Evolutionary conservation across 306 rosid species (phyloP), one percentile per base, ranked within the genome.

Genomic region (Prunus dulcis): DNA sequence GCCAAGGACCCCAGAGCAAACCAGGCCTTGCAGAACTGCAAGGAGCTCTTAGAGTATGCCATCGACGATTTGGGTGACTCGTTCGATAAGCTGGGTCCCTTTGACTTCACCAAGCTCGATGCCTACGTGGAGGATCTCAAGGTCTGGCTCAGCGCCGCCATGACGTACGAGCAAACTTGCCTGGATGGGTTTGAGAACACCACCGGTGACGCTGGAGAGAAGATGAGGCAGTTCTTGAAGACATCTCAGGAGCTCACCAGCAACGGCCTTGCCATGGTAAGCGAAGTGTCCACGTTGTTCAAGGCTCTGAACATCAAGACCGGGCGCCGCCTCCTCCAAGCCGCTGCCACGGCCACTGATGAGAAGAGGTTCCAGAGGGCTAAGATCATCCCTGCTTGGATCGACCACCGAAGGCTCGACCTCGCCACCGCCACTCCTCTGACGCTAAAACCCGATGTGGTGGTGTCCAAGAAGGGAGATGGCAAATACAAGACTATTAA

Each of bases 221-320:
- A 60, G 25, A 94, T 94, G 96, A 64, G 75, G 3, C 2, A 27
- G 18, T 38, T 62, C 13, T 22, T 94, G 79, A 86, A 88, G 2
- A 71, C 75, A 0, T 76, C 94, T 0, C 47, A 77, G 56, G 85
- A 88, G 79, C 76, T 94, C 14, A 91, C 89, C 4, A 80, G 58
- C 77, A 91, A 91, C 74, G 96, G 90, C 1, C 76, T 91, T 15
- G 97, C 87, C 27, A 87, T 94, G 84, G 80, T 91, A 25, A 23
- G 53, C 18, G 85, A 79, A 4, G 28, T 83, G 11, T 56, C 80
- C 1, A 27, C 43, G 2, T 0, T 89, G 4, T 0, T 86, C 27
- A 68, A 15, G 22, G 12, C 45, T 19, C 6, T 20, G 10, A 25
- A 65, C 20, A 10, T 81, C 7, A 47, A 80, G 22, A 0, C 67